Conservation (phyloP, 805 yeast genomes). For the Metschnikowia colocasiae region DNA sequence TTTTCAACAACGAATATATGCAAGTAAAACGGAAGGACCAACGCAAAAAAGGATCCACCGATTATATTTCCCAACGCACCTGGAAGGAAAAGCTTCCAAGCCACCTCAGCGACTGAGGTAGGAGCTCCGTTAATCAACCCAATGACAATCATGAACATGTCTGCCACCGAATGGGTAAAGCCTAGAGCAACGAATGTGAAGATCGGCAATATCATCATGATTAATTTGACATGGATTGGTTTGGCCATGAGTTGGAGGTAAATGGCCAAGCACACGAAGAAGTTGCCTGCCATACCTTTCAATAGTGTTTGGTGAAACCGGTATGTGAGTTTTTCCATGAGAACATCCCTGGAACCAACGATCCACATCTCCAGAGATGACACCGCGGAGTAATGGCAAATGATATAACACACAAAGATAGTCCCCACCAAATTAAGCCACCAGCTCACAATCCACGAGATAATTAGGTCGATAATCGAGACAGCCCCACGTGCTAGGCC, state of each 20-base stretch:
- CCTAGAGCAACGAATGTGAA: conserved; percentile 79
- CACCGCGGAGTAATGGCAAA: conserved; percentile 55
- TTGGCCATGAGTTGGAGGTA: conserved; percentile 75
- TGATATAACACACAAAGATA: conserved; percentile 61
- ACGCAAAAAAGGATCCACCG: conserved; percentile 71
- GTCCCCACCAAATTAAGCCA: conserved; percentile 61
- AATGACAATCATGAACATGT: conserved; percentile 64
- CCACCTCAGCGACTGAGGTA: conserved; percentile 56
- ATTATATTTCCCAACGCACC: conserved; percentile 71
- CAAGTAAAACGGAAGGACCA: conserved; percentile 65
- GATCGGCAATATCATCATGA: conserved; percentile 62
- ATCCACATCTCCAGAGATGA: conserved; percentile 40
- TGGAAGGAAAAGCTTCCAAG: conserved; percentile 72
- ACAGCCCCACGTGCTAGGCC: conserved; percentile 71
- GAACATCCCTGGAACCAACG: conserved; percentile 47
- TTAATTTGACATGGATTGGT: conserved; percentile 71
- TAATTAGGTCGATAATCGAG: conserved; percentile 53
- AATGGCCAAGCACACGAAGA: conserved; percentile 70
- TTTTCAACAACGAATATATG: conserved; percentile 70
- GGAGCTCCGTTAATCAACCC: conserved; percentile 68
- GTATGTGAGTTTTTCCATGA: conserved; percentile 39
- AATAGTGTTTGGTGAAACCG: conserved; percentile 61
- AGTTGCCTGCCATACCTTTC: conserved; percentile 75
- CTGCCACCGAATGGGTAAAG: conserved; percentile 78
- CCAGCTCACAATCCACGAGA: conserved; percentile 68